These are phyloP conservation scores for Thermochaetoides dissita DNA, from an alignment of 2,329 filamentous ascomycete genomes.

Conservation along the genomic window DNA sequence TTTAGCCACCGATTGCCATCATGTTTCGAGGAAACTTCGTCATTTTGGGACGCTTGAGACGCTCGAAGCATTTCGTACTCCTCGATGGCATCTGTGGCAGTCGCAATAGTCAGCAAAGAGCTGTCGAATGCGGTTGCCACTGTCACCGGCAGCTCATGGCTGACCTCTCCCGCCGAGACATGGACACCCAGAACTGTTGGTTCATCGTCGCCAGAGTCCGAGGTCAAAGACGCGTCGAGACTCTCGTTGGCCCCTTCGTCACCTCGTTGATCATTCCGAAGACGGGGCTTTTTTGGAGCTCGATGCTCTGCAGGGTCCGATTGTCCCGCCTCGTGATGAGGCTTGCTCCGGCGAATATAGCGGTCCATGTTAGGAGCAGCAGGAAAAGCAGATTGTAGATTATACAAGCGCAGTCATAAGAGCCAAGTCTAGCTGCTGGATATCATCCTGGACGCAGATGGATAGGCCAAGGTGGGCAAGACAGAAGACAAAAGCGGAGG, in stretches of 20 bases:
- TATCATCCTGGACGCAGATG: neutral
- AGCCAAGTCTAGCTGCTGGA: no score
- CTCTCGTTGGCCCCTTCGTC: no score
- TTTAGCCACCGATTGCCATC: conserved; percentile 47
- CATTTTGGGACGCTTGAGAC: conserved; percentile 31
- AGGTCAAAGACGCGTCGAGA: no score
- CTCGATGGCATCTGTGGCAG: conserved; percentile 58
- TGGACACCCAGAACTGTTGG: neutral
- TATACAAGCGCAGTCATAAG: neutral
- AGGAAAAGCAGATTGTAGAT: no score
- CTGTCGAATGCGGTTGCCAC: conserved; percentile 52
- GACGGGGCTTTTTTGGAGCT: conserved; percentile 23
- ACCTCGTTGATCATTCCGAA: neutral
- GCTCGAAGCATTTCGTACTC: conserved; percentile 61
- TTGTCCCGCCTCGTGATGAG: conserved; percentile 5
- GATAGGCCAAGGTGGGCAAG: neutral
- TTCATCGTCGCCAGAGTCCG: neutral
- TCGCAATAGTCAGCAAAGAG: conserved; percentile 52
- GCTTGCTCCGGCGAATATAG: conserved; percentile 15
- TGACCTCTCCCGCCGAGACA: conserved; percentile 14
- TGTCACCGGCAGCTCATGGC: no score
- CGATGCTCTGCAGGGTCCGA: conserved; percentile 9
- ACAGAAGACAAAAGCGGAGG: conserved; percentile 1
- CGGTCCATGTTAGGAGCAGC: conserved; percentile 16
- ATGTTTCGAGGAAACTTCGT: conserved; percentile 37